These are phyloP conservation scores for Fraxinus sp. DNA, from an alignment of 305 asterid genomes.

Conservation along the genomic window DNA sequence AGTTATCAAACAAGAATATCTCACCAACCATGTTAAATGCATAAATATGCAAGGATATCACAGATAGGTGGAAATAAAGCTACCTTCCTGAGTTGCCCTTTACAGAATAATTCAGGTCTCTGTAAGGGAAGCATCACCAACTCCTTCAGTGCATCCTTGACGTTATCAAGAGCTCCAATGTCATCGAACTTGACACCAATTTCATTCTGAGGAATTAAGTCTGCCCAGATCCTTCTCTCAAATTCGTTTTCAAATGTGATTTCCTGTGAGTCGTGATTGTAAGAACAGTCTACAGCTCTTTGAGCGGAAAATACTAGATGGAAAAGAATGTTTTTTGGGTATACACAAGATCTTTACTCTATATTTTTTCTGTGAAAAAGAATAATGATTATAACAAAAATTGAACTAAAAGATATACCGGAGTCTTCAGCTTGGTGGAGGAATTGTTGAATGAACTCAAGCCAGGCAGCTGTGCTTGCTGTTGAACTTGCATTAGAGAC, in stretches of 20 bases:
- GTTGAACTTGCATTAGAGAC: neutral
- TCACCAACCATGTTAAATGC: neutral
- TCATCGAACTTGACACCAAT: slow-evolving; percentile 22
- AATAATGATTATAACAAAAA: neutral
- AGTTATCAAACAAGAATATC: neutral
- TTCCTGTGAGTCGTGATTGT: slow-evolving; percentile 1
- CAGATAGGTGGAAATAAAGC: neutral
- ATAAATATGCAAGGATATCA: neutral
- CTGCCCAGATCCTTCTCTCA: slow-evolving; percentile 17
- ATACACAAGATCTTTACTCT: neutral
- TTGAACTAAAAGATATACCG: neutral
- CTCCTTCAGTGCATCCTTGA: slow-evolving; percentile 12
- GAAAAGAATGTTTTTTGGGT: neutral
- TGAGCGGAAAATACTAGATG: neutral
- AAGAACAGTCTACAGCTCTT: neutral
- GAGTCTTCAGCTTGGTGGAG: neutral
- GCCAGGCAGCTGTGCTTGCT: neutral
- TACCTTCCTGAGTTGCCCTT: slow-evolving; percentile 22
- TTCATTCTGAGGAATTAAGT: neutral
- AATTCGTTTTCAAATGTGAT: slow-evolving; percentile 12
- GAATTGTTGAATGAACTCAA: neutral
- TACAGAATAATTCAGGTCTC: slow-evolving; percentile 19
- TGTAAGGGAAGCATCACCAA: slow-evolving; percentile 18
- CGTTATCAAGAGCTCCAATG: slow-evolving; percentile 12
- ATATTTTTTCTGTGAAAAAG: neutral